A percentile compares a stretch with the other conserved stretches of the same genome.
Evolutionary conservation across 2,329 filamentous ascomycete genomes (phyloP).

Genomic region (Akanthomyces muscarius): DNA sequence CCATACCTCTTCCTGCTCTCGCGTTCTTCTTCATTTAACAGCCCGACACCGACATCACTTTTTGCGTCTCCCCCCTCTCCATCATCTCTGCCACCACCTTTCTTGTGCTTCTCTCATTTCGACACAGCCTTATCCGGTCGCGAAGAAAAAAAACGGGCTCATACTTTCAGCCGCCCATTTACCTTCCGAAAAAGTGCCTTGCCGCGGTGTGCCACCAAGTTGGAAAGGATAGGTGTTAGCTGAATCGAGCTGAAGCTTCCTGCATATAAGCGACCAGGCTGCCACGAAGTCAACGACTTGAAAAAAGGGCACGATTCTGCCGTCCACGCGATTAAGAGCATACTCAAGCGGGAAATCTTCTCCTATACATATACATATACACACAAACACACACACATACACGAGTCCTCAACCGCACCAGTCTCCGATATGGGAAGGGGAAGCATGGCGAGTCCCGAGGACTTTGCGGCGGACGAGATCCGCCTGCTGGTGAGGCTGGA

Average conservation of each 20-base stretch:
- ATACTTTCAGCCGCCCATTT: neutral
- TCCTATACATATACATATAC: no score
- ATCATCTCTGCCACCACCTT: neutral
- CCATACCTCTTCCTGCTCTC: no score
- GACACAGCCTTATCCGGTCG: neutral
- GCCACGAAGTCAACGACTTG: no score
- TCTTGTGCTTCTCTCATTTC: neutral
- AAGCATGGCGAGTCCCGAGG: conserved; percentile 20
- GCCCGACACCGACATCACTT: conserved; percentile 1
- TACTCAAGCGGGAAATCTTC: neutral
- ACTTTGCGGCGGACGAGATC: conserved; percentile 35
- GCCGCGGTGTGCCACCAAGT: neutral
- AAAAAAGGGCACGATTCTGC: neutral
- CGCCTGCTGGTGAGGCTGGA: conserved; percentile 45
- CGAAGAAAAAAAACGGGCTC: neutral
- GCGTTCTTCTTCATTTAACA: neutral
- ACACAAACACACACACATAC: neutral
- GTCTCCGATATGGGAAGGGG: conserved; percentile 7
- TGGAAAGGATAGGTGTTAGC: neutral
- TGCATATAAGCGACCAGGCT: neutral
- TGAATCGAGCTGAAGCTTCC: neutral
- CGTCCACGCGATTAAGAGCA: neutral
- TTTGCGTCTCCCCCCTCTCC: neutral
- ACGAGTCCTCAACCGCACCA: neutral
- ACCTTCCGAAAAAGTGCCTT: neutral